A percentile compares a stretch with the other conserved stretches of the same genome.
Evolutionary conservation across 2,329 filamentous ascomycete species (phyloP).

Genomic region (Aureobasidium sp.): DNA sequence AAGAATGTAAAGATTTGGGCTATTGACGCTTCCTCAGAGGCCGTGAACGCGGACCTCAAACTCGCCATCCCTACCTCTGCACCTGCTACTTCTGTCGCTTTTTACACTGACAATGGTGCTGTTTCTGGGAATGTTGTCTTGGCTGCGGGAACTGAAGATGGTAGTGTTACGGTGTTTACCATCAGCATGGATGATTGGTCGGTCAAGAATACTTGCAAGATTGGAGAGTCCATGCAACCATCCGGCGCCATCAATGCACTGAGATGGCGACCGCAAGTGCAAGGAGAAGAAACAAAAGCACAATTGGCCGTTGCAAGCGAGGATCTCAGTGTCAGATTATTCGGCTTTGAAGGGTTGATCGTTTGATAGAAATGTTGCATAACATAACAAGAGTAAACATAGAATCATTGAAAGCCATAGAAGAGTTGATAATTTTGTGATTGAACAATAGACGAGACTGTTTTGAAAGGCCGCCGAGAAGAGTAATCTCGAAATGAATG

Average conservation of each 20-base stretch:
- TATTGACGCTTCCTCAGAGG: background rate
- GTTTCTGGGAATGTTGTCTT: slow-evolving; percentile 8
- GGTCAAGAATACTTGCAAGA: slow-evolving; percentile 1
- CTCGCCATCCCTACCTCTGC: slow-evolving; percentile 21
- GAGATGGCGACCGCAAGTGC: slow-evolving; percentile 23
- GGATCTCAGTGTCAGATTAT: slow-evolving; percentile 30
- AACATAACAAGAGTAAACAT: no score
- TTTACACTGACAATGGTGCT: slow-evolving; percentile 14
- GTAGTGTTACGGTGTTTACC: slow-evolving; percentile 18
- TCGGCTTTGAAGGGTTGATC: background rate
- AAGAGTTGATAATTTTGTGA: no score
- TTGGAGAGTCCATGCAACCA: slow-evolving; percentile 18
- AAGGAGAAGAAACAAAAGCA: background rate
- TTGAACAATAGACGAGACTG: no score
- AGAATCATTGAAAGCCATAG: no score
- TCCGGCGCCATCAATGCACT: slow-evolving; percentile 23
- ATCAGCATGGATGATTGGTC: slow-evolving; percentile 13
- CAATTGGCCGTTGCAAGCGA: slow-evolving; percentile 33
- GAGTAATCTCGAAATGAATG: background rate
- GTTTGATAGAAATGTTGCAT: no score
- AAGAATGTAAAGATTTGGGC: slow-evolving; percentile 63
- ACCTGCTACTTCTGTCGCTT: slow-evolving; percentile 29
- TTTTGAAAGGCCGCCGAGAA: background rate
- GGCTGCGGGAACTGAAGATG: slow-evolving; percentile 25
- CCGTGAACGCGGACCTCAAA: slow-evolving; percentile 19